Evolutionary conservation across 1,284 basidiomycete genomes (phyloP).

Genomic region (Cutaneotrichosporon daszewskae): DNA sequence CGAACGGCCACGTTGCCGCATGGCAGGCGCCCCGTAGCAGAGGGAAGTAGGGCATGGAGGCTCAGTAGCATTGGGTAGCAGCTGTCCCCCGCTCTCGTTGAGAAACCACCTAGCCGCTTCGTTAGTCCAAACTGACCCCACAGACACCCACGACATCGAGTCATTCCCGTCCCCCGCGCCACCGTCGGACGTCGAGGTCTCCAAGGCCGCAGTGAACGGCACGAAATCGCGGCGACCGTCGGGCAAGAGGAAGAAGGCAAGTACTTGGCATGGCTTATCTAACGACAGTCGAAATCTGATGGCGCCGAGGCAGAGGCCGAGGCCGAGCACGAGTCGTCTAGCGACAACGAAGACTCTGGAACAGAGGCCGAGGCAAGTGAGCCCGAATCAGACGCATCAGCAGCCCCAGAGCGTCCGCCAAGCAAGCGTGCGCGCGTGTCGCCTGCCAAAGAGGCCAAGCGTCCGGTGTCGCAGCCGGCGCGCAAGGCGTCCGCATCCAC

Average conservation of each 20-base stretch:
- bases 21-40: too few relatives aligned
- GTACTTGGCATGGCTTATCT: not conserved
- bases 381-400: slow-evolving; percentile 1
- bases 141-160: slow-evolving; percentile 32
- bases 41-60: too few relatives aligned
- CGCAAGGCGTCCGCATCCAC: not conserved
- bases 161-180: slow-evolving; percentile 32
- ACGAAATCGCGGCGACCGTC: not conserved
- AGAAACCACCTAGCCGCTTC: too few relatives aligned
- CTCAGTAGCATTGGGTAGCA: too few relatives aligned
- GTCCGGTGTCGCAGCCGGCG: not conserved
- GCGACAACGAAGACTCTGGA: slow-evolving; percentile 2
- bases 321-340: not conserved
- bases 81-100: too few relatives aligned
- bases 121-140: too few relatives aligned
- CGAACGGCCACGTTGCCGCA: too few relatives aligned
- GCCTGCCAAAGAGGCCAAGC: not conserved
- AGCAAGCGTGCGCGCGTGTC: slow-evolving; percentile 1
- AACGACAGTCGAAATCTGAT: not conserved
- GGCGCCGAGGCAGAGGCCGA: not conserved
- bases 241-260: not conserved
- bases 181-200: slow-evolving; percentile 18
- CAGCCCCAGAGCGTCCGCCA: not conserved
- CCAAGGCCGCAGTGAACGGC: not conserved
- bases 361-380: slow-evolving; percentile 7